Percentiles rank a stretch among this genome's conserved stretches.
These are phyloP conservation scores for Cicer cuneatum DNA, from an alignment of 306 rosid species.

Conservation along the genomic window DNA sequence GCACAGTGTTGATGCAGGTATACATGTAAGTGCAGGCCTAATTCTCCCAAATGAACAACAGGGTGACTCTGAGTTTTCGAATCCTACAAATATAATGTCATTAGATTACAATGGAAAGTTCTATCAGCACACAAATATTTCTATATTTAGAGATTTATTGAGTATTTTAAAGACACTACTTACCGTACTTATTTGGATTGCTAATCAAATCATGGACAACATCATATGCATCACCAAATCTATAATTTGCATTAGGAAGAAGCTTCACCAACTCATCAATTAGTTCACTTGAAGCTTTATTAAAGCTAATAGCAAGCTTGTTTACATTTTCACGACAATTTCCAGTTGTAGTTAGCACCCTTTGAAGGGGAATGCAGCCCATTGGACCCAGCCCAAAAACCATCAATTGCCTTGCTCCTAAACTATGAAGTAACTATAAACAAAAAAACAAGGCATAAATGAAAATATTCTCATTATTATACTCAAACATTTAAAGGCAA, in stretches of 20 bases:
- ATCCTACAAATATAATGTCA: constrained; percentile 59
- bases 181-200: constrained; percentile 75
- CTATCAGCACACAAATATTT: too few species aligned
- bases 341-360: constrained; percentile 77
- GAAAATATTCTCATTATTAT: neutral
- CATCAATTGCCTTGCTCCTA: constrained; percentile 83
- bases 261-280: constrained; percentile 53
- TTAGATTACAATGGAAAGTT: too few species aligned
- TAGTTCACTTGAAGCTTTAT: constrained; percentile 62
- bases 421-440: constrained; percentile 67
- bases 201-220: constrained; percentile 71
- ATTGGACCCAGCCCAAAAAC: constrained; percentile 93
- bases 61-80: constrained; percentile 72
- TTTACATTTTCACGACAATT: constrained; percentile 68
- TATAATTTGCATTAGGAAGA: constrained; percentile 72
- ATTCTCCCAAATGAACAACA: constrained; percentile 91
- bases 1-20: constrained; percentile 84
- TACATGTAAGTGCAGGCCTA: constrained; percentile 84
- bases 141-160: too few species aligned
- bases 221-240: constrained; percentile 89
- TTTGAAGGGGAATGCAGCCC: constrained; percentile 96
- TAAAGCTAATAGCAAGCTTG: constrained; percentile 78
- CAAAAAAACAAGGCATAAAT: neutral
- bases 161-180: too few species aligned
- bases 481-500: neutral